Evolutionary conservation across 805 yeast genomes (phyloP), one percentile per base, ranked within the genome.

Genomic region (Kluyveromyces starmeri): DNA sequence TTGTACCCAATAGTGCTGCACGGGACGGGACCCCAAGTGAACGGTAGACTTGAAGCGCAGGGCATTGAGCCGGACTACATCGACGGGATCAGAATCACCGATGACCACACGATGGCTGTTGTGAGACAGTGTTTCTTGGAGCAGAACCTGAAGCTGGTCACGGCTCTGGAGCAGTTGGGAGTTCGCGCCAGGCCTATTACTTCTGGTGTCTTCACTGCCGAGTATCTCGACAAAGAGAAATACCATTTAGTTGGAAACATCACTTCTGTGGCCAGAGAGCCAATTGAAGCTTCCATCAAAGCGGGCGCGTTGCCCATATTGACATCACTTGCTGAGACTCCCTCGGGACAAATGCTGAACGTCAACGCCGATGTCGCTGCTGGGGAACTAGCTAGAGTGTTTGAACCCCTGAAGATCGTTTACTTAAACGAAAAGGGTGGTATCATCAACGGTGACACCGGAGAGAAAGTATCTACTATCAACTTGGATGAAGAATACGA

Each of bases 301-400:
- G 95, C 96, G 7, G 99, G 99, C 35, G 94, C 95, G 36, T 70
- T 92, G 52, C 99, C 99, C 19, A 88, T 92, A 46, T 72, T 92
- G 55, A 92, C 99, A 1, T 89, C 97, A 1, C 65, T 92, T 48
- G 98, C 98, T 7, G 99, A 92, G 64, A 92, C 97, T 13, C 73
- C 92, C 12, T 83, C 92, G 2, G 98, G 99, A 21, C 99, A 92
- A 67, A 82, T 92, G 59, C 71, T 92, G 58, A 92, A 92, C 51
- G 97, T 92, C 41, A 92, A 92, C 56, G 99, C 99, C 6, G 99
- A 92, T 56, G 96, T 92, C 34, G 98, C 97, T 27, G 99, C 99
- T 29, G 94, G 96, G 50, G 97, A 92, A 62, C 71, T 92, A 46
- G 96, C 98, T 16, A 74, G 96, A 54, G 95, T 84, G 34, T 83